A percentile compares a stretch with the other conserved stretches of the same genome.
phyloP scores from a whole-genome alignment of 495 filamentous ascomycete species.

The Penicillium alfredii region DNA sequence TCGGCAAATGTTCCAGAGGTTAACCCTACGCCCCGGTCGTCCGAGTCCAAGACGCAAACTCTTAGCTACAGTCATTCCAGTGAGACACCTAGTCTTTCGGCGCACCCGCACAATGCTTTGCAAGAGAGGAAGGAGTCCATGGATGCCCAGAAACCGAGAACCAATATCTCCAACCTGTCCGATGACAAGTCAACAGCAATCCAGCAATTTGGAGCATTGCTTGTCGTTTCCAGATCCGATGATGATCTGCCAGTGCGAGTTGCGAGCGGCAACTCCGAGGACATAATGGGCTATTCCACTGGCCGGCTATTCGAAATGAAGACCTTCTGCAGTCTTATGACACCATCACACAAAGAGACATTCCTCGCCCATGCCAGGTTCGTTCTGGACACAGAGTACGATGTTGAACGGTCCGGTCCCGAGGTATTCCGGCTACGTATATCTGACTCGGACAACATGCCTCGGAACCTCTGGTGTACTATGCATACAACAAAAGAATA shows the following conservation, averaged over 20 bases:
- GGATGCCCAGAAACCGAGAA: neutral
- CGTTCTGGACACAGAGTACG: constrained; percentile 58
- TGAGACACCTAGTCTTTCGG: neutral
- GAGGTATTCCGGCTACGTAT: constrained; percentile 76
- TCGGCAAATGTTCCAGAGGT: neutral
- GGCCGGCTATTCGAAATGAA: constrained; percentile 66
- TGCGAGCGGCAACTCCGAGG: constrained; percentile 74
- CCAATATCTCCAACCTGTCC: too few species aligned
- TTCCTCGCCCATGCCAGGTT: constrained; percentile 73
- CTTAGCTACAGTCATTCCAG: constrained; percentile 1
- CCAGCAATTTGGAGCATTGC: constrained; percentile 68
- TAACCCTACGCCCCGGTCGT: neutral
- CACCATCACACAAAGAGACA: constrained; percentile 65
- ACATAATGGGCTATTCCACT: constrained; percentile 69
- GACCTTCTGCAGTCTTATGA: constrained; percentile 68
- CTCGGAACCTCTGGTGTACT: constrained; percentile 74
- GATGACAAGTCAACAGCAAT: constrained; percentile 42
- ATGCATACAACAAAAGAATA: constrained; percentile 64
- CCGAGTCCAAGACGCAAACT: constrained; percentile 1
- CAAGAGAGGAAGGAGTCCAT: constrained; percentile 8
- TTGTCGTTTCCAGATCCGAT: constrained; percentile 59
- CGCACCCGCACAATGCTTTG: constrained; percentile 5
- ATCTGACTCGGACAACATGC: constrained; percentile 37
- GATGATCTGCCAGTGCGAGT: constrained; percentile 60
- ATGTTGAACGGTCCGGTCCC: constrained; percentile 62